phyloP scores from a whole-genome alignment of 768 basidiomycete species.

The Rubroboletus satanas region DNA sequence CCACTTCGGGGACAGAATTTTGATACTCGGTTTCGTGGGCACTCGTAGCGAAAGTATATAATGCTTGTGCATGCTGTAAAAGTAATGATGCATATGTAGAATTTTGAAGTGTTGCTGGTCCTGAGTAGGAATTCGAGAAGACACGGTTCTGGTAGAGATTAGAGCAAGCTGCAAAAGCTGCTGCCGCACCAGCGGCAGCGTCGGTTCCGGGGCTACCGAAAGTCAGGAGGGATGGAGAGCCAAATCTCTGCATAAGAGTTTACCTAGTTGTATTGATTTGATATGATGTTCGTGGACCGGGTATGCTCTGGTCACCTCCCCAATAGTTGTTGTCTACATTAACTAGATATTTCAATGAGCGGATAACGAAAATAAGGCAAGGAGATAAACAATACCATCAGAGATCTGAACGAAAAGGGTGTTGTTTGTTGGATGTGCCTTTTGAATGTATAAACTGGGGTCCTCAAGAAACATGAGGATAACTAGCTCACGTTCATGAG shows the following conservation, averaged over 20 bases:
- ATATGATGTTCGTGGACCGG: constrained; percentile 68
- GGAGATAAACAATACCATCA: constrained; percentile 39
- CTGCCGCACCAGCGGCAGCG: constrained; percentile 76
- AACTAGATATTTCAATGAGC: constrained; percentile 33
- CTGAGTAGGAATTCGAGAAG: constrained; percentile 51
- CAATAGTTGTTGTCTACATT: constrained; percentile 76
- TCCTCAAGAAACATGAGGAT: not conserved
- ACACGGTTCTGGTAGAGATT: constrained; percentile 66
- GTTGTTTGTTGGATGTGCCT: constrained; percentile 77
- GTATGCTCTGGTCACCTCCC: constrained; percentile 82
- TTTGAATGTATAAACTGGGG: not conserved
- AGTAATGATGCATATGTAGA: constrained; percentile 67
- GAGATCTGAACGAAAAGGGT: constrained; percentile 79
- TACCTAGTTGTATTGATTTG: constrained; percentile 68
- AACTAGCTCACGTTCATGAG: constrained; percentile 66
- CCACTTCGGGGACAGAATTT: constrained; percentile 61
- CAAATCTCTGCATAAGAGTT: not conserved
- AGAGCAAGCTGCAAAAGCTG: constrained; percentile 86
- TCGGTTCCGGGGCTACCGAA: constrained; percentile 74
- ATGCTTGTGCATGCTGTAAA: constrained; percentile 65
- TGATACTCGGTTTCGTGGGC: constrained; percentile 64
- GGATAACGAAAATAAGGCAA: not conserved
- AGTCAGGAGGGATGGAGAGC: not conserved
- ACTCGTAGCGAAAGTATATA: constrained; percentile 75
- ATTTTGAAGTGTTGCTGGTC: constrained; percentile 68